phyloP scores from a whole-genome alignment of 129 eudicot species.

The sunflower (Helianthus annuus) region HanXRQr2.0-SUNRISE NC_035448.2:96138125-96138624 shows the following conservation, averaged over 20 bases:
- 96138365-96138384: slow-evolving; percentile 51
- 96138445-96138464: slow-evolving; percentile 30
- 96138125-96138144: slow-evolving; percentile 39
- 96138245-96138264: slow-evolving; percentile 18
- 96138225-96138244: slow-evolving; percentile 39
- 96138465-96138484: slow-evolving; percentile 37
- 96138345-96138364: slow-evolving; percentile 42
- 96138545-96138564: slow-evolving; percentile 41
- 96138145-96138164: slow-evolving; percentile 30
- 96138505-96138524: slow-evolving; percentile 36
- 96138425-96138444: slow-evolving; percentile 46
- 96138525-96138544: slow-evolving; percentile 16
- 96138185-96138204: slow-evolving; percentile 32
- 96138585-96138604: slow-evolving; percentile 29
- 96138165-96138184: slow-evolving; percentile 36
- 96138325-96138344: slow-evolving; percentile 31
- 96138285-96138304: slow-evolving; percentile 27
- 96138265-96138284: slow-evolving; percentile 11
- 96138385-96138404: slow-evolving; percentile 20
- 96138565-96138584: slow-evolving; percentile 35
- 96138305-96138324: slow-evolving; percentile 38
- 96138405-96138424: slow-evolving; percentile 35
- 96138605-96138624: slow-evolving; percentile 32
- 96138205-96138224: slow-evolving; percentile 32
- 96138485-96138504: slow-evolving; percentile 42